phyloP scores from a whole-genome alignment of 108 stramenopile species.

The Skeletonema potamos region DNA sequence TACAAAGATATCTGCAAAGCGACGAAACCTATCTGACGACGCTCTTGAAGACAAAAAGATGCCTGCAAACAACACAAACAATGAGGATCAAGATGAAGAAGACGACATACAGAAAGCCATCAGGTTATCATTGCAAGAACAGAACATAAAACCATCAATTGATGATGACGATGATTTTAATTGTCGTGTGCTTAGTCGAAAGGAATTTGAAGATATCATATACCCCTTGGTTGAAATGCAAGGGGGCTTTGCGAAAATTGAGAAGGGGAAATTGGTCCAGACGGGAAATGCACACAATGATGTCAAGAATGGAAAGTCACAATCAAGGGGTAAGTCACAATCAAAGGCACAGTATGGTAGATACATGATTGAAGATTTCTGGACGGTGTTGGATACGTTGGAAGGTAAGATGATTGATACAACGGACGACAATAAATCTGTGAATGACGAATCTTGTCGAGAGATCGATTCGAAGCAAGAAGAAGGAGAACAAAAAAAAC shows the following conservation, averaged over 20 bases:
- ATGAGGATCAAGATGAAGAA: neutral
- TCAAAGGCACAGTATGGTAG: slow-evolving; percentile 24
- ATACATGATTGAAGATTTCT: slow-evolving; percentile 11
- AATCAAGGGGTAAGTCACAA: slow-evolving; percentile 9
- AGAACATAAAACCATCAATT: neutral
- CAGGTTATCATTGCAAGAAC: neutral
- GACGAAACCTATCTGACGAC: neutral
- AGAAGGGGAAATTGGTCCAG: slow-evolving; percentile 12
- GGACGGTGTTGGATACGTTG: slow-evolving; percentile 11
- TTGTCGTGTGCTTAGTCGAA: neutral
- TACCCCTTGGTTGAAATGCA: neutral
- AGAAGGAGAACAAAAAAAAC: neutral
- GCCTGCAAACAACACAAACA: neutral
- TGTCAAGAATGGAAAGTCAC: slow-evolving; percentile 1
- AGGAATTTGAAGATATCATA: slow-evolving; percentile 4
- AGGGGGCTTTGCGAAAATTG: slow-evolving; percentile 16
- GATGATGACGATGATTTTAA: neutral
- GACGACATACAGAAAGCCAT: neutral
- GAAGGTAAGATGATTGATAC: slow-evolving; percentile 10
- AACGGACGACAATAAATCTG: neutral
- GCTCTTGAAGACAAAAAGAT: neutral
- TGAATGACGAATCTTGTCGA: neutral
- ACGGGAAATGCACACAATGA: slow-evolving; percentile 1
- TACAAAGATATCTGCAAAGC: neutral
- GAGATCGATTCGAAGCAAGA: neutral